Conservation (phyloP, 345 rosid species). For the Jatropha curcas region DNA sequence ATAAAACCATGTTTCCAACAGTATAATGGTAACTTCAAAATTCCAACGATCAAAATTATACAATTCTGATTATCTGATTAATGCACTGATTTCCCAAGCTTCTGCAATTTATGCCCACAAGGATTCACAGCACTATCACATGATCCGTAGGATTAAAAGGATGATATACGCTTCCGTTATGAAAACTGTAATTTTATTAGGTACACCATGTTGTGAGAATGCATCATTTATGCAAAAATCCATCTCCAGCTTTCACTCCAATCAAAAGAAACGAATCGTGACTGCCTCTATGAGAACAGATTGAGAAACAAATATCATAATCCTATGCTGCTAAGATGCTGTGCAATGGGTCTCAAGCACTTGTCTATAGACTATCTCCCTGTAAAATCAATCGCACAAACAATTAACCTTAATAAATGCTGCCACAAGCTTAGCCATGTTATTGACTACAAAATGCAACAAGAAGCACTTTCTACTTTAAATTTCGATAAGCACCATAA, state of each 20-base stretch:
- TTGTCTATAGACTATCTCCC: background rate
- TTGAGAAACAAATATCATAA: too few relatives aligned
- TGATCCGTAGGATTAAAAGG: background rate
- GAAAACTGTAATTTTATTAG: background rate
- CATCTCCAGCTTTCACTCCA: background rate
- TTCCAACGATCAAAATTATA: too few relatives aligned
- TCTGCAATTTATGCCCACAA: background rate
- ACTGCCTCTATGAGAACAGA: too few relatives aligned
- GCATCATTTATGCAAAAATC: background rate
- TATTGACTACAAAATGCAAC: too few relatives aligned
- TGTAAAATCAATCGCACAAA: background rate
- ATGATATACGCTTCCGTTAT: background rate
- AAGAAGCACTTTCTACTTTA: too few relatives aligned
- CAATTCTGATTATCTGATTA: background rate
- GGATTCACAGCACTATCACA: background rate
- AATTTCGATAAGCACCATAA: too few relatives aligned
- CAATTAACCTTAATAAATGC: background rate
- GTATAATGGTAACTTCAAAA: background rate
- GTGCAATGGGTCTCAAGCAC: too few relatives aligned
- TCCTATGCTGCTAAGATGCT: too few relatives aligned
- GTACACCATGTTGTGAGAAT: background rate
- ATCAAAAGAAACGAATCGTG: background rate
- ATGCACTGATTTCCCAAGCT: background rate
- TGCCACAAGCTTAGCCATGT: background rate
- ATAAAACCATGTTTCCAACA: background rate